A percentile compares a stretch with the other conserved stretches of the same genome.
Evolutionary conservation across 2,329 filamentous ascomycete genomes (phyloP).

Genomic region (Dothidotthia symphoricarpi): DNA sequence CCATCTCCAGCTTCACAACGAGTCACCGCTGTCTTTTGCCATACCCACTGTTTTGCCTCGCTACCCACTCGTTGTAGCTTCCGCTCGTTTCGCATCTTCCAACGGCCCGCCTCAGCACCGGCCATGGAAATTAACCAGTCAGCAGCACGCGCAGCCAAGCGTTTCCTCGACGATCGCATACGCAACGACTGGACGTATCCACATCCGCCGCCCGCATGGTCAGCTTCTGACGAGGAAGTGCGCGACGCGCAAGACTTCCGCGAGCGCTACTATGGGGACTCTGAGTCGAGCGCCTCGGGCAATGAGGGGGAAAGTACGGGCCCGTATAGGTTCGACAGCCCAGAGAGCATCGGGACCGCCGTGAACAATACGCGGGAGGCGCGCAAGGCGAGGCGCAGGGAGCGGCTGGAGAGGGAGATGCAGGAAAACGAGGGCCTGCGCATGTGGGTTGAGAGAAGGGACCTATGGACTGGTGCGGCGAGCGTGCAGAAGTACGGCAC

Average conservation of each 20-base stretch:
- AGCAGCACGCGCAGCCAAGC: slow-evolving; percentile 45
- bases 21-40: background rate
- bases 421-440: slow-evolving; percentile 76
- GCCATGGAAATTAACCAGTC: slow-evolving; percentile 43
- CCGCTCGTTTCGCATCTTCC: slow-evolving; percentile 1
- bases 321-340: slow-evolving; percentile 46
- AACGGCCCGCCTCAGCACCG: background rate
- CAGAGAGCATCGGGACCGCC: slow-evolving; percentile 45
- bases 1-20: too few relatives aligned
- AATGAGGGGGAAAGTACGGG: slow-evolving; percentile 28
- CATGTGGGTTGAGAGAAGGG: slow-evolving; percentile 73
- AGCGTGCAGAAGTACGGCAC: slow-evolving; percentile 46
- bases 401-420: slow-evolving; percentile 45
- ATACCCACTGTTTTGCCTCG: slow-evolving; percentile 8
- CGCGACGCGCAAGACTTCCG: slow-evolving; percentile 39
- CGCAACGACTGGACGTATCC: slow-evolving; percentile 50
- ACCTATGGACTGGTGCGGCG: slow-evolving; percentile 79
- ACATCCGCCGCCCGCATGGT: slow-evolving; percentile 27
- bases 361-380: slow-evolving; percentile 30
- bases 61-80: slow-evolving; percentile 1
- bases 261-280: slow-evolving; percentile 46
- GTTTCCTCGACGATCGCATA: slow-evolving; percentile 44
- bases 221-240: slow-evolving; percentile 38
- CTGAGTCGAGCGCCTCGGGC: slow-evolving; percentile 22
- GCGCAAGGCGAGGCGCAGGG: slow-evolving; percentile 41